Percentiles rank a stretch among this genome's conserved stretches.
phyloP scores from a whole-genome alignment of 2,329 filamentous ascomycete genomes.

The Aspergillus amoenus region DNA sequence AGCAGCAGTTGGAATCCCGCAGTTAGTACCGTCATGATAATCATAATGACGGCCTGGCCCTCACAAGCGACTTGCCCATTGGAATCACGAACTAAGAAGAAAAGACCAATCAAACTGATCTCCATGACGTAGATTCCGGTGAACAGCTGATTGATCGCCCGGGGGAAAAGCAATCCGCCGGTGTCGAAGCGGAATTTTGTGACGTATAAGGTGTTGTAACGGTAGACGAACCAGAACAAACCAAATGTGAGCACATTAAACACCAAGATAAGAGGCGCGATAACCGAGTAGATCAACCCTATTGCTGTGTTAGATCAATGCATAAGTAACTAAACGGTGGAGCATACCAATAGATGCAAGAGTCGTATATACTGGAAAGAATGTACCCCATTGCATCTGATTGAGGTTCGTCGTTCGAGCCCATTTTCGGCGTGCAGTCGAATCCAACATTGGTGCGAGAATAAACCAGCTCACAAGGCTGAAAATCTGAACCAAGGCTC shows the following conservation, averaged over 20 bases:
- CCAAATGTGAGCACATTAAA: constrained; percentile 93
- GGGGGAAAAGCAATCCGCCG: constrained; percentile 85
- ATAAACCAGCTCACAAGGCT: constrained; percentile 79
- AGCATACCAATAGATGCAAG: constrained; percentile 79
- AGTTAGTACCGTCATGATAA: constrained; percentile 70
- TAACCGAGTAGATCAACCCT: constrained; percentile 79
- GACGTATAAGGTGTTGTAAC: constrained; percentile 97
- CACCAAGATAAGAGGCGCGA: constrained; percentile 84
- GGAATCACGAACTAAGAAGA: constrained; percentile 71
- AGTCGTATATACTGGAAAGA: constrained; percentile 96
- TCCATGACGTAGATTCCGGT: constrained; percentile 95
- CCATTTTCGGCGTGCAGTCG: constrained; percentile 80
- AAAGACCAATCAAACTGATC: constrained; percentile 81
- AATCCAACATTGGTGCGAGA: constrained; percentile 77
- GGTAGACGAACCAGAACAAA: constrained; percentile 88
- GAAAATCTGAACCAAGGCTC: constrained; percentile 80
- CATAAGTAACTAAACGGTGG: background rate
- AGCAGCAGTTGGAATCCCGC: constrained; percentile 75
- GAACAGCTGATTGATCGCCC: constrained; percentile 92
- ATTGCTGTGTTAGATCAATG: constrained; percentile 10
- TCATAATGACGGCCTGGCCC: constrained; percentile 81
- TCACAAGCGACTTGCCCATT: constrained; percentile 59
- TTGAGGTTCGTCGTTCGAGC: constrained; percentile 74
- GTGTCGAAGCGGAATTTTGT: constrained; percentile 87
- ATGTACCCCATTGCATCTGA: constrained; percentile 82